Percentiles rank a stretch among this genome's conserved stretches.
These are phyloP conservation scores for Fomes fomentarius DNA, from an alignment of 1,284 basidiomycete genomes.

Conservation along the genomic window DNA sequence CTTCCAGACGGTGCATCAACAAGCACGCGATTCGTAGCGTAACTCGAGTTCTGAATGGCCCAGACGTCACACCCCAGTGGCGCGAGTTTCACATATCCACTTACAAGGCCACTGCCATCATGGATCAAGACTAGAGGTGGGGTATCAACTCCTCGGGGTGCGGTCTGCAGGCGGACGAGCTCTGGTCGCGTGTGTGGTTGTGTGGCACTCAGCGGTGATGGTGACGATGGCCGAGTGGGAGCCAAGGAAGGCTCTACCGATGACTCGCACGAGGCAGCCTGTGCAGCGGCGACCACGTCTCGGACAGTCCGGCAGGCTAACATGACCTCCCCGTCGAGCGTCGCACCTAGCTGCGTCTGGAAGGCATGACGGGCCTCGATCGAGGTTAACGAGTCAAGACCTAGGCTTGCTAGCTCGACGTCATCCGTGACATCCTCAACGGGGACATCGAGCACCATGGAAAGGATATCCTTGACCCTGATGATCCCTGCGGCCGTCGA, in stretches of 20 bases:
- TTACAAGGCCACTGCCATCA: conserved; percentile 67
- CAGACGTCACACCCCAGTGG: conserved; percentile 55
- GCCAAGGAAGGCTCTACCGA: background rate
- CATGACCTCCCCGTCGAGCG: conserved; percentile 37
- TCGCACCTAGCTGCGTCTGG: conserved; percentile 40
- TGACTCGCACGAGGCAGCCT: background rate
- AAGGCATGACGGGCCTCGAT: conserved; percentile 59
- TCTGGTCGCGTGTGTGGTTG: background rate
- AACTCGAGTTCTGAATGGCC: conserved; percentile 61
- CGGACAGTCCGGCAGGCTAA: conserved; percentile 9
- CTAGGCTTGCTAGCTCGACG: conserved; percentile 48
- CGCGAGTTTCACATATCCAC: conserved; percentile 52
- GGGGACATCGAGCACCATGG: conserved; percentile 50
- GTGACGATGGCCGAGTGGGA: background rate
- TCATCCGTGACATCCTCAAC: conserved; percentile 44
- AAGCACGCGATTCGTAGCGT: conserved; percentile 30
- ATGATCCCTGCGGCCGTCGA: conserved; percentile 21
- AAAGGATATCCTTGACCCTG: conserved; percentile 46
- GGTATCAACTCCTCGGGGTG: conserved; percentile 13
- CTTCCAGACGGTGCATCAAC: conserved; percentile 47
- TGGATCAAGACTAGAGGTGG: conserved; percentile 66
- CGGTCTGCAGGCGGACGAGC: conserved; percentile 7
- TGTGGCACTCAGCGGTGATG: background rate
- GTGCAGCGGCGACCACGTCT: conserved; percentile 6
- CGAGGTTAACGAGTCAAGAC: conserved; percentile 65